These are phyloP conservation scores for Tothia fuscella DNA, from an alignment of 2,329 filamentous ascomycete genomes.

Conservation along the genomic window DNA sequence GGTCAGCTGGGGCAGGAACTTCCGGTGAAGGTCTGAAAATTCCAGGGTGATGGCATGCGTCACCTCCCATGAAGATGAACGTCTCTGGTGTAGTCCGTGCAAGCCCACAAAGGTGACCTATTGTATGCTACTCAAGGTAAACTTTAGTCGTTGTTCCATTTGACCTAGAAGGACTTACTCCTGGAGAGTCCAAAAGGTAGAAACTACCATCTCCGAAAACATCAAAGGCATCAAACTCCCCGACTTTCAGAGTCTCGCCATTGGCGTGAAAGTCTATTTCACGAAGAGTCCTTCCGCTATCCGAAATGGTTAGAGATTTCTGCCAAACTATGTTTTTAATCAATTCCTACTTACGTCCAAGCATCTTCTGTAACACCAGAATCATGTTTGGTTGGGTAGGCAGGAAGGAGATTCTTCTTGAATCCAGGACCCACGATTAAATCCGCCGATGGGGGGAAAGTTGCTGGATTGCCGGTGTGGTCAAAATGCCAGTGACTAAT, in stretches of 20 bases:
- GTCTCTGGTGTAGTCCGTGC: conserved; percentile 27
- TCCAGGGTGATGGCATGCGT: conserved; percentile 31
- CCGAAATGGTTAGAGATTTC: too few relatives aligned
- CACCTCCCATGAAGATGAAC: conserved; percentile 33
- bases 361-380: conserved; percentile 17
- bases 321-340: too few relatives aligned
- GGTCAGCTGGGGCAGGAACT: conserved; percentile 26
- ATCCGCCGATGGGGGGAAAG: conserved; percentile 34
- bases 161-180: too few relatives aligned
- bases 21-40: conserved; percentile 26
- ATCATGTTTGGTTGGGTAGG: conserved; percentile 28
- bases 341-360: conserved; percentile 12
- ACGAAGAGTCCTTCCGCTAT: conserved; percentile 11
- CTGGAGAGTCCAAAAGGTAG: conserved; percentile 42
- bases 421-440: conserved; percentile 44
- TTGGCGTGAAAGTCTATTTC: conserved; percentile 15
- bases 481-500: conserved; percentile 31
- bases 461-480: conserved; percentile 39
- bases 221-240: conserved; percentile 36
- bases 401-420: conserved; percentile 34
- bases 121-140: too few relatives aligned
- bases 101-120: conserved; percentile 25
- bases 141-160: too few relatives aligned
- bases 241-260: conserved; percentile 27
- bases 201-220: conserved; percentile 46